Conservation (phyloP, 768 basidiomycete genomes). For the Infundibulicybe gibba region DNA sequence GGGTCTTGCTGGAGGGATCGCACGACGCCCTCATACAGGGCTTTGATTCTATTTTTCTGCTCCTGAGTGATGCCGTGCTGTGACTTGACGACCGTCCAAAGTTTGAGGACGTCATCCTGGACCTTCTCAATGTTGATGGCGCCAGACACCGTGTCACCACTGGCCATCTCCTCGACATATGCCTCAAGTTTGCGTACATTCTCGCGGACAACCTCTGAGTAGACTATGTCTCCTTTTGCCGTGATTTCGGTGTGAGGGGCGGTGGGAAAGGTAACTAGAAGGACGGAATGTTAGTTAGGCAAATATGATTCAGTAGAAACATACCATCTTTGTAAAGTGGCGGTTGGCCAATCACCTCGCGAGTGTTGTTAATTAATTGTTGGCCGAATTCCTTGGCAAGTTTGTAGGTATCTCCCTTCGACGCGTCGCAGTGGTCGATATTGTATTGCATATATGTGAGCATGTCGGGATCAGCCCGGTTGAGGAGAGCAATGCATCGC, state of each 20-base stretch:
- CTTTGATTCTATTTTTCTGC: constrained; percentile 94
- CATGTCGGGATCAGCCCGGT: constrained; percentile 92
- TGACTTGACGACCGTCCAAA: constrained; percentile 96
- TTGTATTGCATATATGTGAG: constrained; percentile 95
- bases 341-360: constrained; percentile 76
- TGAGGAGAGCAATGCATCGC: constrained; percentile 95
- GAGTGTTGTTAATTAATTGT: constrained; percentile 90
- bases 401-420: constrained; percentile 85
- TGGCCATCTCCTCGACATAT: constrained; percentile 98
- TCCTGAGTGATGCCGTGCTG: constrained; percentile 97
- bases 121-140: constrained; percentile 95
- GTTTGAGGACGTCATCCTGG: constrained; percentile 92
- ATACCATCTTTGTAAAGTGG: constrained; percentile 94
- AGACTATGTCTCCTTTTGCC: constrained; percentile 90
- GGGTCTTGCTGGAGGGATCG: constrained; percentile 83
- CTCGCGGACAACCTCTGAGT: constrained; percentile 92
- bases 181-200: constrained; percentile 97
- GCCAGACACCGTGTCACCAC: constrained; percentile 80
- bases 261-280: constrained; percentile 92
- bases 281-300: constrained; percentile 6
- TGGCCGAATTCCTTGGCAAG: constrained; percentile 98
- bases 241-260: constrained; percentile 95
- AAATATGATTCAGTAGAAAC: constrained; percentile 19
- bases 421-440: constrained; percentile 79
- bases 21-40: constrained; percentile 94